phyloP scores from a whole-genome alignment of 2,329 filamentous ascomycete genomes.

The Sporothrix luriei region DNA sequence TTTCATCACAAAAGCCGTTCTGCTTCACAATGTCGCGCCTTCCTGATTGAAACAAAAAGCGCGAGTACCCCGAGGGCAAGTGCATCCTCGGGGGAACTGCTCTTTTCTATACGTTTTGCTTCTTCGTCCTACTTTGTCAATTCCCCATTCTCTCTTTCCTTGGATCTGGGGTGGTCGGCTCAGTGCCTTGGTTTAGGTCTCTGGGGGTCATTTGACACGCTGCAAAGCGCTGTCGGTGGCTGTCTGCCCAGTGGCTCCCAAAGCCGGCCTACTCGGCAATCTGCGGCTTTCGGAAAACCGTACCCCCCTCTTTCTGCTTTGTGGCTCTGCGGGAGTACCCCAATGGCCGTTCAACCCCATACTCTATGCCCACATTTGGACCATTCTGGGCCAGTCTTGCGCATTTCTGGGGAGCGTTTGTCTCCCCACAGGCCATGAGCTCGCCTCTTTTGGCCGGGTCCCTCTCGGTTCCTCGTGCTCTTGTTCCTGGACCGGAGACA shows the following conservation, averaged over 20 bases:
- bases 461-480: neutral
- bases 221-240: neutral
- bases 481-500: neutral
- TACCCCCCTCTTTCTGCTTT: constrained; percentile 22
- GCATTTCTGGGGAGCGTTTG: neutral
- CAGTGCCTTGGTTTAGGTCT: too few relatives aligned
- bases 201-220: neutral
- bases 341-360: neutral
- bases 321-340: constrained; percentile 3
- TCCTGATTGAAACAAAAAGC: neutral
- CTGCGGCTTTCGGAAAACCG: constrained; percentile 32
- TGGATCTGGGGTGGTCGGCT: neutral
- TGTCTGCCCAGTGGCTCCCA: neutral
- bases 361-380: neutral
- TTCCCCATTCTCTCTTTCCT: neutral
- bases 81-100: neutral
- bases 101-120: neutral
- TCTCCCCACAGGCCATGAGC: constrained; percentile 8
- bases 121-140: neutral
- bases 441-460: neutral
- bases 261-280: constrained; percentile 30
- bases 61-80: constrained; percentile 3
- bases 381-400: neutral
- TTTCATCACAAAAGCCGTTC: neutral
- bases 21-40: constrained; percentile 11